Conservation (phyloP, 1,284 basidiomycete genomes). For the Cryptococcus sp. region DNA sequence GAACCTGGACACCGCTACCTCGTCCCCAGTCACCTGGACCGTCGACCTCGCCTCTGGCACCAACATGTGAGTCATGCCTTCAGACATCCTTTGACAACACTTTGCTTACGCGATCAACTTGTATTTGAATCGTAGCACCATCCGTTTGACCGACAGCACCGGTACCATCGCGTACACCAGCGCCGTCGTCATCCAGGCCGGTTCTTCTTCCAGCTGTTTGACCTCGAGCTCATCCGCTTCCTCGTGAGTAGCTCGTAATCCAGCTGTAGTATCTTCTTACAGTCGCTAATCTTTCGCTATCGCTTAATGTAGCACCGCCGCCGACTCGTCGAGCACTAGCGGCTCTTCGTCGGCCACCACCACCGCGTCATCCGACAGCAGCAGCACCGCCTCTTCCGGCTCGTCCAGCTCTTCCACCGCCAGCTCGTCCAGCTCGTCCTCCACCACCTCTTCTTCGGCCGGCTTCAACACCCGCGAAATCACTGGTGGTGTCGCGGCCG, state of each 20-base stretch:
- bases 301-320: neutral
- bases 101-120: neutral
- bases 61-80: constrained; percentile 58
- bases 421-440: neutral
- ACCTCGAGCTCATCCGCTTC: constrained; percentile 5
- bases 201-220: constrained; percentile 51
- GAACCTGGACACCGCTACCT: constrained; percentile 59
- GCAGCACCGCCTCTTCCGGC: neutral
- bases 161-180: constrained; percentile 64
- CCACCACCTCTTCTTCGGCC: neutral
- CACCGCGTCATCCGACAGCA: constrained; percentile 3
- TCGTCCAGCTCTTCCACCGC: neutral
- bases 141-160: constrained; percentile 58
- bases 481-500: constrained; percentile 12
- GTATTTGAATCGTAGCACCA: constrained; percentile 21
- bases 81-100: neutral
- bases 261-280: neutral
- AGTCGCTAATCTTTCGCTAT: constrained; percentile 1
- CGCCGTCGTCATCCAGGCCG: constrained; percentile 59
- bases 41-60: constrained; percentile 62
- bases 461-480: constrained; percentile 14
- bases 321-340: constrained; percentile 5
- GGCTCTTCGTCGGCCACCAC: constrained; percentile 7
- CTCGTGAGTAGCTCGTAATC: neutral
- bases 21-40: constrained; percentile 63